Evolutionary conservation across 2,329 filamentous ascomycete genomes (phyloP).

Genomic region (Botrytis squamosa): DNA sequence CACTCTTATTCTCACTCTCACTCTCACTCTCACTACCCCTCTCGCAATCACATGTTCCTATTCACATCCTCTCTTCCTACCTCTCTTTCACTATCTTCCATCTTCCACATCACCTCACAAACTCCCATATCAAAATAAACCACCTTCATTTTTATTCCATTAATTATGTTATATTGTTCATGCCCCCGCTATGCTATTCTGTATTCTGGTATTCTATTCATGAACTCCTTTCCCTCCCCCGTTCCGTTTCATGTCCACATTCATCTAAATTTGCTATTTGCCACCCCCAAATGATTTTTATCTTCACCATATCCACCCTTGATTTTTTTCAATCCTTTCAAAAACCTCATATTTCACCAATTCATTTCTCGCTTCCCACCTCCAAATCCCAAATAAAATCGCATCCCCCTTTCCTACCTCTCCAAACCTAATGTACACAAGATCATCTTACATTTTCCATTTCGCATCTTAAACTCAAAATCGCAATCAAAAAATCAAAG

Average conservation of each 20-base stretch:
- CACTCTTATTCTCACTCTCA: not conserved
- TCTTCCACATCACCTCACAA: not conserved
- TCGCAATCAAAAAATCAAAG: not conserved
- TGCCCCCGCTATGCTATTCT: not conserved
- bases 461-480: not conserved
- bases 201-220: not conserved
- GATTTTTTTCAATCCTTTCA: not conserved
- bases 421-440: constrained; percentile 38
- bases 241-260: not conserved
- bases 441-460: constrained; percentile 11
- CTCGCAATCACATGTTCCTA: not conserved
- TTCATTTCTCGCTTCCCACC: not conserved
- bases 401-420: constrained; percentile 30
- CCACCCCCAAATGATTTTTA: not conserved
- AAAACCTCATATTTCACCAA: not conserved
- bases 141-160: not conserved
- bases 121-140: not conserved
- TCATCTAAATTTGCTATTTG: not conserved
- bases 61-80: not conserved
- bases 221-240: not conserved
- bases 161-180: not conserved
- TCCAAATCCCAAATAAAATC: not conserved
- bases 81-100: too few species aligned
- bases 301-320: not conserved
- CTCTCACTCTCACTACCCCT: not conserved